These are phyloP conservation scores for Eutrema yunnanense DNA, from an alignment of 345 rosid species.

Conservation along the genomic window DNA sequence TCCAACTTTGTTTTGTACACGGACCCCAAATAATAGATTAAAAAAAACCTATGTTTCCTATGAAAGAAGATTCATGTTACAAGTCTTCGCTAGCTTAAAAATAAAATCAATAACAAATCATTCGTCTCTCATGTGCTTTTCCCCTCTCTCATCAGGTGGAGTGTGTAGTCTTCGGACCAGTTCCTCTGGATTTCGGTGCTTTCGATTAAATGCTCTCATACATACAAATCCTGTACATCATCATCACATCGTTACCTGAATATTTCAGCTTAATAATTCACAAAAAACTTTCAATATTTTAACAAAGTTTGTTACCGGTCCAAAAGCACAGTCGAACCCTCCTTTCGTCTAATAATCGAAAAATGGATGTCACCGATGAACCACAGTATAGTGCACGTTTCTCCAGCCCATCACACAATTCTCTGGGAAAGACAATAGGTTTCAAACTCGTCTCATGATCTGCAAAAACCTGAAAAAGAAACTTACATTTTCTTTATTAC, in stretches of 20 bases:
- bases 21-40: slow-evolving; percentile 22
- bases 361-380: slow-evolving; percentile 35
- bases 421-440: slow-evolving; percentile 37
- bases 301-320: slow-evolving; percentile 29
- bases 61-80: neutral
- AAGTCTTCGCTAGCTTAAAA: neutral
- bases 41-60: neutral
- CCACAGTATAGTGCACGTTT: slow-evolving; percentile 45
- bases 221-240: slow-evolving; percentile 44
- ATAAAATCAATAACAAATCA: neutral
- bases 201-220: slow-evolving; percentile 45
- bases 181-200: slow-evolving; percentile 22
- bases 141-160: slow-evolving; percentile 18
- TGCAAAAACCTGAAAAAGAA: slow-evolving; percentile 53
- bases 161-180: slow-evolving; percentile 39
- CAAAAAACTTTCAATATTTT: no score
- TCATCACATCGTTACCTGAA: neutral
- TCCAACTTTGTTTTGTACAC: slow-evolving; percentile 51
- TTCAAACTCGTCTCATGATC: slow-evolving; percentile 48
- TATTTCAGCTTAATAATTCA: neutral
- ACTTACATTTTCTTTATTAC: neutral
- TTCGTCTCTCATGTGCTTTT: neutral
- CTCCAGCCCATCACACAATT: slow-evolving; percentile 28
- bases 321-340: slow-evolving; percentile 31
- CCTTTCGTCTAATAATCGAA: slow-evolving; percentile 8